A percentile compares a stretch with the other conserved stretches of the same genome.
phyloP scores from a whole-genome alignment of 805 yeast species.

The Zygotorulaspora chibaensis region DNA sequence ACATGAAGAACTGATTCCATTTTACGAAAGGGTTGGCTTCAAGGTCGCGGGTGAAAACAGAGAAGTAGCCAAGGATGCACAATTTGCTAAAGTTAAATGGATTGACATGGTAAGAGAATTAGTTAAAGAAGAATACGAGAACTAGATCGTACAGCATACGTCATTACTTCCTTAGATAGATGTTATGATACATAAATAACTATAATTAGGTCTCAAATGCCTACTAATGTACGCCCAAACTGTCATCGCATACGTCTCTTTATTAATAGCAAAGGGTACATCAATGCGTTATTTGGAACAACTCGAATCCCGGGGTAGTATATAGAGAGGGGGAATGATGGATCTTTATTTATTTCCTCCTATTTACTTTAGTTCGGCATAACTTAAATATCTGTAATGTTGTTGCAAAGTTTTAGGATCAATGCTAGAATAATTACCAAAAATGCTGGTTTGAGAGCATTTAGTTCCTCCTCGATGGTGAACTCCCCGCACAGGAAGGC shows the following conservation, averaged over 20 bases:
- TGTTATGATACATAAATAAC: neutral
- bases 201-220: neutral
- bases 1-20: conserved; percentile 62
- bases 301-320: too few relatives aligned
- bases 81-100: conserved; percentile 32
- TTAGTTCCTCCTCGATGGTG: conserved; percentile 7
- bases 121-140: conserved; percentile 36
- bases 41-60: conserved; percentile 55
- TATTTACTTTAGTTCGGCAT: too few relatives aligned
- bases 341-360: neutral
- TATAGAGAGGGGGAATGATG: too few relatives aligned
- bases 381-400: too few relatives aligned
- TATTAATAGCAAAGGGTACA: neutral
- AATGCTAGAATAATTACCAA: conserved; percentile 1
- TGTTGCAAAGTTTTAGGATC: conserved; percentile 6
- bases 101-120: conserved; percentile 37
- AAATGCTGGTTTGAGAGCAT: conserved; percentile 6
- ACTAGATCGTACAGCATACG: conserved; percentile 11
- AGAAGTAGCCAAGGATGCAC: conserved; percentile 28
- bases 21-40: conserved; percentile 82
- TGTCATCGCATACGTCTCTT: neutral
- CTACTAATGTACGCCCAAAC: neutral
- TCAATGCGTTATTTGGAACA: neutral
- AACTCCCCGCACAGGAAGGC: conserved; percentile 17
- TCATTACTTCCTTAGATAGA: neutral